phyloP scores from a whole-genome alignment of 768 basidiomycete genomes.

The Heimioporus sp. region DNA sequence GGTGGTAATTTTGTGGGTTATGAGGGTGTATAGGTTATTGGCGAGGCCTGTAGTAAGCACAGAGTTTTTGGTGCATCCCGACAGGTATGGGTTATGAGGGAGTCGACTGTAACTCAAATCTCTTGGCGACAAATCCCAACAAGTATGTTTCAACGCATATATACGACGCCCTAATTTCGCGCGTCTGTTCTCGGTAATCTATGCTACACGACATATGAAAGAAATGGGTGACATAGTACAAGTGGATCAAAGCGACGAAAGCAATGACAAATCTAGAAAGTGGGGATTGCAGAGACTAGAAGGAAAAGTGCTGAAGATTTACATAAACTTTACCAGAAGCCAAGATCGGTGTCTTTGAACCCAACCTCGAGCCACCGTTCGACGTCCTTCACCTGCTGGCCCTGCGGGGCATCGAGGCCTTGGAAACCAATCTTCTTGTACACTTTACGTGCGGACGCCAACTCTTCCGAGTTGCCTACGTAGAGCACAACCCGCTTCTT shows the following conservation, averaged over 20 bases:
- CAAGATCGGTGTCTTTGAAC: conserved; percentile 11
- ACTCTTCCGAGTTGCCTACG: conserved; percentile 41
- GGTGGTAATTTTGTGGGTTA: too few relatives aligned
- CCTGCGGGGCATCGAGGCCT: conserved; percentile 6
- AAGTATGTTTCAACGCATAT: neutral
- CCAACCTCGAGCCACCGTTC: conserved; percentile 21
- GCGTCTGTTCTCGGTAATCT: neutral
- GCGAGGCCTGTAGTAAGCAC: too few relatives aligned
- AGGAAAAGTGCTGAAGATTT: neutral
- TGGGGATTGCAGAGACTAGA: neutral
- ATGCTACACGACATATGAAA: conserved; percentile 15
- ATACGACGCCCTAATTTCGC: neutral
- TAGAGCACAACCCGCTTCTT: conserved; percentile 46
- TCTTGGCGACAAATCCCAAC: too few relatives aligned
- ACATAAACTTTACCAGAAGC: conserved; percentile 12
- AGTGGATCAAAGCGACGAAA: neutral
- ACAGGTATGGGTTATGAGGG: too few relatives aligned
- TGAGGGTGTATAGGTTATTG: too few relatives aligned
- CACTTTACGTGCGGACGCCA: conserved; percentile 18
- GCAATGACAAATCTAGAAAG: neutral
- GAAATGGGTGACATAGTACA: neutral
- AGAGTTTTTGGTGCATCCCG: too few relatives aligned
- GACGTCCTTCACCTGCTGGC: conserved; percentile 9
- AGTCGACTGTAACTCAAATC: too few relatives aligned
- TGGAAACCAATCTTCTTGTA: conserved; percentile 23